phyloP scores from a whole-genome alignment of 169 alveolate genomes.

The Eimeria maxima region DNA sequence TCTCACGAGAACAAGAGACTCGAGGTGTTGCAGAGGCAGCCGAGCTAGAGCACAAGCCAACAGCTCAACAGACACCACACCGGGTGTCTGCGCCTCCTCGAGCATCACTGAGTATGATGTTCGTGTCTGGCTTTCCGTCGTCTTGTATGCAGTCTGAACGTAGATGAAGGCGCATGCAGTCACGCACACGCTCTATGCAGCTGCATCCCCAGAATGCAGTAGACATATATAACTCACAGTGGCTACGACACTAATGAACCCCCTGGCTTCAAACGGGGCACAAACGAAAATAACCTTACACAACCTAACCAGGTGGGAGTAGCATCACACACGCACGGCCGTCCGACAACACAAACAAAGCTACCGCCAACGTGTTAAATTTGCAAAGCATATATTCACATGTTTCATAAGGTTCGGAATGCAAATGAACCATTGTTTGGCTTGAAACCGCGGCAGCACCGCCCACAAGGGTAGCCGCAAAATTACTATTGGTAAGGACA shows the following conservation, averaged over 20 bases:
- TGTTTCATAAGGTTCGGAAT: background rate
- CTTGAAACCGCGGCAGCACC: background rate
- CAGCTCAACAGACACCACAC: slow-evolving; percentile 69
- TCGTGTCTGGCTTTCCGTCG: slow-evolving; percentile 66
- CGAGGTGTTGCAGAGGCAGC: slow-evolving; percentile 81
- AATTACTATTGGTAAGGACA: background rate
- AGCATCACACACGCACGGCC: background rate
- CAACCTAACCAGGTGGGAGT: background rate
- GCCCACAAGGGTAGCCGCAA: background rate
- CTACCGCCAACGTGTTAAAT: background rate
- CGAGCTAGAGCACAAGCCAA: slow-evolving; percentile 79
- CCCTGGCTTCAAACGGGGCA: background rate
- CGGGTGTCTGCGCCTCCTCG: slow-evolving; percentile 64
- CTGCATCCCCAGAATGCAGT: background rate
- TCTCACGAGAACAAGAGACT: slow-evolving; percentile 76
- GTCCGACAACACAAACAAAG: background rate
- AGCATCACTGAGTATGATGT: slow-evolving; percentile 77
- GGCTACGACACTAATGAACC: background rate
- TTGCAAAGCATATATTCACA: background rate
- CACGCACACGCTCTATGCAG: background rate
- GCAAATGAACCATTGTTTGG: background rate
- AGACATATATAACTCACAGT: background rate
- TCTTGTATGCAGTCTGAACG: slow-evolving; percentile 49
- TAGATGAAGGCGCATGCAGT: background rate
- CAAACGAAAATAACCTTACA: background rate